Evolutionary conservation across 2,329 filamentous ascomycete species (phyloP), one percentile per base, ranked within the genome.

Genomic region (Pseudopithomyces chartarum): DNA sequence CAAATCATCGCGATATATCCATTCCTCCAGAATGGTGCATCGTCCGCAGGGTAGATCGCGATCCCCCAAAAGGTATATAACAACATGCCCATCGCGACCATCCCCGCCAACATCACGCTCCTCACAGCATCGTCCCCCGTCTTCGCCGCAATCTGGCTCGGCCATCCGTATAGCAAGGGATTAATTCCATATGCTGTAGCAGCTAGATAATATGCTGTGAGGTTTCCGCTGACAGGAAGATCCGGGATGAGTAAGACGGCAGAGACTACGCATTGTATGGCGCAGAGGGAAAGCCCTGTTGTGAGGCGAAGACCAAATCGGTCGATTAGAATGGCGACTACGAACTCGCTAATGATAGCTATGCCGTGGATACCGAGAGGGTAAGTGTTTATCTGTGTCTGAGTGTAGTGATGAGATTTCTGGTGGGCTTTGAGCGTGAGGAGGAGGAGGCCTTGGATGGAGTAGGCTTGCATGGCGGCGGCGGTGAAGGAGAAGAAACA

Each of bases 351-450:
- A 0, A 81, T 68, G 34, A 87, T 85, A 3, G 83, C 84, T 0
- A 82, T 79, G 0, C 83, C 84, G 0, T 84, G 79, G 0, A 86
- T 81, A 1, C 82, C 84, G 0, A 84, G 83, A 0, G 84, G 84
- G 52, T 85, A 86, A 61, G 84, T 82, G 68, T 85, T 86, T 34
- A 82, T 77, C 61, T 85, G 80, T 0, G 76, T 39, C 0, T 83
- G 74, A 0, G 76, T 63, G 52, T 61, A 68, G 19, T 59, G 53
- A 4, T 29, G 26, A 13, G 39, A 17, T 19, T 58, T 59, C 45
- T 66, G 48, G 47, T 64, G 43, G 26, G 26, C 26, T 33, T 63
- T 64, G 29, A 67, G 52, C 59, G 58, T 65, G 36, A 67, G 59
- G 12, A 66, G 60, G 32, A 68, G 61, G 54, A 66, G 59, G 49